Evolutionary conservation across 257 asterid species (phyloP), one percentile per base, ranked within the genome.

Genomic region (Anisodus tanguticus): DNA sequence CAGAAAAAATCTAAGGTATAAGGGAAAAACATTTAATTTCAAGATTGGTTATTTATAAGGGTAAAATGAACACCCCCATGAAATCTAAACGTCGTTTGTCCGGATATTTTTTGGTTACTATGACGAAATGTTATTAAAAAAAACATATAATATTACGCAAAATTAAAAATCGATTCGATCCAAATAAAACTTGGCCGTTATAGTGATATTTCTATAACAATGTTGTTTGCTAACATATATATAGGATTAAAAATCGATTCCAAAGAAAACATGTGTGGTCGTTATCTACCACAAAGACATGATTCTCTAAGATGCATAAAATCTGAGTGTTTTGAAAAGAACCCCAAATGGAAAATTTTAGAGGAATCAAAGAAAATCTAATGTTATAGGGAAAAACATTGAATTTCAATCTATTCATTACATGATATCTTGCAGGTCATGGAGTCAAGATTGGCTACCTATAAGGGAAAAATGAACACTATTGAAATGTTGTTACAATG

Each of bases 231-330:
- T 5, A 41, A 41, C 45, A 41, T 41, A 41, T 41, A 3, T 41
- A 41, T 41, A 41, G 4, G 45, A 41, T 41, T 41, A 41, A 41
- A 41, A 41, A 41, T 41, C 4, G 45, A 5, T 41, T 41, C 3
- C 0, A 5, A 5, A 41, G 5, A 41, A 41, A 41, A 41, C 45
- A 3, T 31, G 1, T 31, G 35, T 41, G 5, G 45, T 41, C 5
- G 45, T 41, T 41, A n/a, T 35, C 54, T 9, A 49, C 11, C 54
- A 49, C 54, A 8, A 49, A 87, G 7, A 55, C 88, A 88, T 81
- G 86, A 85, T 63, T 80, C 68, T 76, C 72, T 47, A 85, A 87
- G 90, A 91, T 89, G 79, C 85, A 81, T 88, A 86, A 86, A 90
- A 91, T 89, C 89, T 88, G 37, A 31, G 76, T 76, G n/a, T 49